Percentiles rank a stretch among this genome's conserved stretches.
Evolutionary conservation across 1,284 basidiomycete species (phyloP).

Genomic region (Malassezia restricta): DNA sequence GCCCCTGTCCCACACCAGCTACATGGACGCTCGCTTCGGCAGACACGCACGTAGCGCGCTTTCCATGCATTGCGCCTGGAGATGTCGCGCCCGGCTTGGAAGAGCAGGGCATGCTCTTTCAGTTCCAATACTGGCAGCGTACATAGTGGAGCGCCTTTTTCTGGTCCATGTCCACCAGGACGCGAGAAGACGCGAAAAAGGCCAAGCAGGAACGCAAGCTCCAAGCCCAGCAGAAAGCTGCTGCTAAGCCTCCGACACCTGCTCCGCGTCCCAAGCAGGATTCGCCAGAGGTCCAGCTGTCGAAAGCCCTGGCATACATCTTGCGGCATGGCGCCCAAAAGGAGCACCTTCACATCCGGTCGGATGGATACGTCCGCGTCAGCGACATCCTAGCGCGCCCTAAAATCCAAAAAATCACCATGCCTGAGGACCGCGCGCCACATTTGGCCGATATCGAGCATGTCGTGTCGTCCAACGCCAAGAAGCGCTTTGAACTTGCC

Average conservation of each 20-base stretch:
- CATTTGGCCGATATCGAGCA: slow-evolving; percentile 20
- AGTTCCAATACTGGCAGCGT: slow-evolving; percentile 13
- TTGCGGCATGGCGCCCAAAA: slow-evolving; percentile 69
- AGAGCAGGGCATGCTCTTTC: slow-evolving; percentile 3
- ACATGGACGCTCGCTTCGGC: slow-evolving; percentile 2
- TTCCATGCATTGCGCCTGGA: not conserved
- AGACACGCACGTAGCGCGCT: slow-evolving; percentile 1
- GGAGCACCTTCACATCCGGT: slow-evolving; percentile 60
- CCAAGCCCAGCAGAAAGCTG: slow-evolving; percentile 14
- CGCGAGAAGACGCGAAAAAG: slow-evolving; percentile 23
- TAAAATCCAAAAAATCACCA: slow-evolving; percentile 26
- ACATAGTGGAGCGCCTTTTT: not conserved
- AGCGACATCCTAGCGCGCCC: slow-evolving; percentile 48
- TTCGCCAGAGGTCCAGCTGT: slow-evolving; percentile 48
- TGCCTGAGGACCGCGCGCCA: slow-evolving; percentile 21
- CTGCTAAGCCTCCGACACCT: slow-evolving; percentile 1
- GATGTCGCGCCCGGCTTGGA: not conserved
- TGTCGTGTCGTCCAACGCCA: slow-evolving; percentile 30
- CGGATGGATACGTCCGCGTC: slow-evolving; percentile 67
- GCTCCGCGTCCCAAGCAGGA: not conserved
- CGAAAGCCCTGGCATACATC: slow-evolving; percentile 71
- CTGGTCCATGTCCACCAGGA: not conserved
- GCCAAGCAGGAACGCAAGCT: slow-evolving; percentile 17
- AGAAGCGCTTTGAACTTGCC: slow-evolving; percentile 36
- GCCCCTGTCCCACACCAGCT: not conserved